Conservation (phyloP, 129 eudicot genomes). For the Flaveria linearis region DNA sequence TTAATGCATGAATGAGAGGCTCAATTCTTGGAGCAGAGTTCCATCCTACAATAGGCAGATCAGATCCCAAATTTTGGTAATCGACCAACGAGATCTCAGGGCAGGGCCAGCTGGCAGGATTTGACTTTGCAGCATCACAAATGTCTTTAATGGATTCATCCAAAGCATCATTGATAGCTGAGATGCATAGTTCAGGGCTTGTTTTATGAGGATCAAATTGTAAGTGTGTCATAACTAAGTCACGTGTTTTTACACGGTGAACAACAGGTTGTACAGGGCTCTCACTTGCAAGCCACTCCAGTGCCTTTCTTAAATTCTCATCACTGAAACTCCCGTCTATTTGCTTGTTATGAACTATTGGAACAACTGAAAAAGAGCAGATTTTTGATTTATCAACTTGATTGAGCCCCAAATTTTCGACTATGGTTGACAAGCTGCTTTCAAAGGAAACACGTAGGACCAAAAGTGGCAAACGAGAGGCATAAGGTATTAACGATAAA, state of each 20-base stretch:
- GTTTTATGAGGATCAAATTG: constrained; percentile 35
- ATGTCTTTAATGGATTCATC: constrained; percentile 54
- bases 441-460: constrained; percentile 41
- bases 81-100: constrained; percentile 70
- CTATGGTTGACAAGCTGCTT: constrained; percentile 37
- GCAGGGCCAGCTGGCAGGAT: constrained; percentile 80
- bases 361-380: constrained; percentile 39
- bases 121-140: constrained; percentile 54
- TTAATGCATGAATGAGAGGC: constrained; percentile 47
- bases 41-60: constrained; percentile 80
- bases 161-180: constrained; percentile 69
- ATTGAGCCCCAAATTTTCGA: constrained; percentile 50
- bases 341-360: constrained; percentile 37
- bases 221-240: constrained; percentile 57
- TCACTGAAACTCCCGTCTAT: constrained; percentile 58
- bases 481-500: constrained; percentile 55
- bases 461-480: constrained; percentile 73
- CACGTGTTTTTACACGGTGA: constrained; percentile 52
- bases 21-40: constrained; percentile 57
- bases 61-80: constrained; percentile 34
- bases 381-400: constrained; percentile 63
- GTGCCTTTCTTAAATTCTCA: constrained; percentile 56
- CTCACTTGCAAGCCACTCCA: constrained; percentile 79
- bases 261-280: constrained; percentile 68
- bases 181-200: constrained; percentile 54